phyloP scores from a whole-genome alignment of 179 eudicot genomes.

The Patellifolia procumbens region DNA sequence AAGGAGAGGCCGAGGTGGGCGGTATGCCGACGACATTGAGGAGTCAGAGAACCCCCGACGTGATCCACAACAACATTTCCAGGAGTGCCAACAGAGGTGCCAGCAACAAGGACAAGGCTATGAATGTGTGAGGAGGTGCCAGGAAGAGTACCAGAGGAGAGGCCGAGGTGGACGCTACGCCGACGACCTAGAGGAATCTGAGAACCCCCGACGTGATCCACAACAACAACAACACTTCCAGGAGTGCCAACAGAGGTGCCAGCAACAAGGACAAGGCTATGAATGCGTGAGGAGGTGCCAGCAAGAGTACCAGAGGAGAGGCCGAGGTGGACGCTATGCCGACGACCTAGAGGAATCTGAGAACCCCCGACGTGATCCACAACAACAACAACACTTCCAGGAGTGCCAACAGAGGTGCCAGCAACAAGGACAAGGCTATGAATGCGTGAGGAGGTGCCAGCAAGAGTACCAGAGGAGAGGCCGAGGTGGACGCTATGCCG shows the following conservation, averaged over 20 bases:
- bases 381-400: not conserved
- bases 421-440: not conserved
- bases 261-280: not conserved
- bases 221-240: not conserved
- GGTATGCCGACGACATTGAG: not conserved
- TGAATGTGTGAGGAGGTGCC: slow-evolving; percentile 13
- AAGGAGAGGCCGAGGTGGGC: not conserved
- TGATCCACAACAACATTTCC: no score
- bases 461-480: not conserved
- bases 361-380: not conserved
- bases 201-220: not conserved
- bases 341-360: slow-evolving; percentile 4
- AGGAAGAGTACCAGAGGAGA: not conserved
- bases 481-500: not conserved
- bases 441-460: slow-evolving; percentile 12
- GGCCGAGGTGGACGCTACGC: not conserved
- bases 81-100: slow-evolving; percentile 7
- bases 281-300: slow-evolving; percentile 12
- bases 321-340: not conserved
- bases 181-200: not conserved
- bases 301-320: not conserved
- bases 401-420: slow-evolving; percentile 1
- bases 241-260: slow-evolving; percentile 1
- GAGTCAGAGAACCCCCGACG: not conserved
- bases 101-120: slow-evolving; percentile 3